Evolutionary conservation across 768 basidiomycete species (phyloP).

Genomic region (Leccinum olivaceopallidum): DNA sequence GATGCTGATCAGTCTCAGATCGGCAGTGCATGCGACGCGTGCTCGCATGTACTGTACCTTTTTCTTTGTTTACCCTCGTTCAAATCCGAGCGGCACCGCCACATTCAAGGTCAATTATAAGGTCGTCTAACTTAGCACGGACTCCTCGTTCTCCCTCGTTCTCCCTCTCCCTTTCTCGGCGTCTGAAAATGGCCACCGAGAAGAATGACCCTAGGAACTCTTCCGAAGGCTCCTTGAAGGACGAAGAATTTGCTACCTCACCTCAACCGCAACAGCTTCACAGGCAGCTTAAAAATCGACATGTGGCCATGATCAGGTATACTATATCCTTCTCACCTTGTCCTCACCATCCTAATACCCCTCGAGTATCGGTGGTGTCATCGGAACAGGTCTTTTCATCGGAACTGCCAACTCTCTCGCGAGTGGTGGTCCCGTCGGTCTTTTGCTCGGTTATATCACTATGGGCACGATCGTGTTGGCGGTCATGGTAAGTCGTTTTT

Average conservation of each 20-base stretch:
- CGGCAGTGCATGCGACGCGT: not conserved
- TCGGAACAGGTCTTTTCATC: constrained; percentile 63
- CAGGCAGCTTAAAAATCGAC: constrained; percentile 72
- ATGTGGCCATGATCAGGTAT: constrained; percentile 81
- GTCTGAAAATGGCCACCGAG: constrained; percentile 18
- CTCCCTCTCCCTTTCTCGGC: not conserved
- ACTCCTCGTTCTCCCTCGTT: not conserved
- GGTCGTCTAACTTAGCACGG: not conserved
- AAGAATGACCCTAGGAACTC: constrained; percentile 20
- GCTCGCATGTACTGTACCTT: not conserved
- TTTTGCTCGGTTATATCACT: constrained; percentile 66
- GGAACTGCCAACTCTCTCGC: constrained; percentile 54
- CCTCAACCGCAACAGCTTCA: constrained; percentile 34
- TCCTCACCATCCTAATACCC: constrained; percentile 1
- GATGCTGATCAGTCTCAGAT: not conserved
- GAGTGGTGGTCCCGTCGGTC: constrained; percentile 70
- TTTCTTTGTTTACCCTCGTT: not conserved
- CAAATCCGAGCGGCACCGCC: not conserved
- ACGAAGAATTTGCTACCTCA: constrained; percentile 19
- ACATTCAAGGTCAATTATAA: not conserved
- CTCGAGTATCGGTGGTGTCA: constrained; percentile 59
- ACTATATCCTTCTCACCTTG: not conserved
- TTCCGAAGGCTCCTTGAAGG: constrained; percentile 21
- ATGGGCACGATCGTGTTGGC: constrained; percentile 70
- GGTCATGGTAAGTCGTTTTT: constrained; percentile 56